Evolutionary conservation across 257 asterid genomes (phyloP).

Genomic region (Nicotiana obtusifolia): DNA sequence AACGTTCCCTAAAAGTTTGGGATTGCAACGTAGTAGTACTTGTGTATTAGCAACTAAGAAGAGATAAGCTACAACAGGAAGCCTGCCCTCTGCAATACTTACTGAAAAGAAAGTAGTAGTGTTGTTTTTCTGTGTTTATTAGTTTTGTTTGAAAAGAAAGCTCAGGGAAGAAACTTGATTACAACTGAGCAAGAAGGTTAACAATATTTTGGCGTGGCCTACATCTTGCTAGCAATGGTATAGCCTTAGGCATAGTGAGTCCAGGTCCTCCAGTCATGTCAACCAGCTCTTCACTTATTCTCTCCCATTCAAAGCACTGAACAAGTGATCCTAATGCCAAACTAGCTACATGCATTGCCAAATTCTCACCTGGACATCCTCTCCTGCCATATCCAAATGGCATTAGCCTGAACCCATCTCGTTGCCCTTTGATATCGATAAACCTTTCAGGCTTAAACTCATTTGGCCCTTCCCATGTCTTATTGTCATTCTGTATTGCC

Average conservation of each 20-base stretch:
- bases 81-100: neutral
- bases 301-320: constrained; percentile 33
- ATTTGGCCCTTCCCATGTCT: constrained; percentile 20
- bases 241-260: constrained; percentile 17
- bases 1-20: neutral
- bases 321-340: constrained; percentile 13
- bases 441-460: constrained; percentile 32
- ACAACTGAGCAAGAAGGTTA: constrained; percentile 1
- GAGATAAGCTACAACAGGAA: neutral
- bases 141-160: neutral
- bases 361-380: constrained; percentile 23
- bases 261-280: constrained; percentile 26
- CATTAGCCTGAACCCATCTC: constrained; percentile 12
- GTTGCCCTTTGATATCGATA: neutral
- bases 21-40: neutral
- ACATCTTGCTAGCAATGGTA: constrained; percentile 17
- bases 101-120: too few relatives aligned
- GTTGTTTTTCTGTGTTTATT: neutral
- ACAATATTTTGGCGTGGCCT: neutral
- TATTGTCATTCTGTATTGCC: constrained; percentile 26
- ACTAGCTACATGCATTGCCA: constrained; percentile 14
- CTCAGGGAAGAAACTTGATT: neutral
- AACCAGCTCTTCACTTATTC: constrained; percentile 13
- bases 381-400: constrained; percentile 32
- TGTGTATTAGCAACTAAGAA: neutral